phyloP scores from a whole-genome alignment of 345 rosid species.

The Arabidopsis arenosa region DNA sequence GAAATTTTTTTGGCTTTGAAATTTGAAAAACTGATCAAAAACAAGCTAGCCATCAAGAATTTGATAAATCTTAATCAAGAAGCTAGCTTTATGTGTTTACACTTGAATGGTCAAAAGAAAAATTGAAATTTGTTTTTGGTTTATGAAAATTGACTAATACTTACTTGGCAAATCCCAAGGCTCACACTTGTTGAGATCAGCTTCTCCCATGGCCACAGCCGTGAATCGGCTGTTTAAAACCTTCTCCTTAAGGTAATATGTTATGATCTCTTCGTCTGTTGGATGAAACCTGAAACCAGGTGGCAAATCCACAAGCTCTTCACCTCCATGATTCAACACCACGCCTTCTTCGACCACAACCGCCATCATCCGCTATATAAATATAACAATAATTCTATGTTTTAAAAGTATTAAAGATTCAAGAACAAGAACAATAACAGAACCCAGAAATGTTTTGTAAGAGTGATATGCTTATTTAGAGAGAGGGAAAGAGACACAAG shows the following conservation, averaged over 20 bases:
- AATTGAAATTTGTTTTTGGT: constrained; percentile 1
- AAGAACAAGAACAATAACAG: constrained; percentile 26
- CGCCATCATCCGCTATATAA: constrained; percentile 51
- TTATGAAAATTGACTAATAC: constrained; percentile 11
- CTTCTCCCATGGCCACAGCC: constrained; percentile 82
- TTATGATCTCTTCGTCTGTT: constrained; percentile 88
- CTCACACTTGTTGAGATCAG: constrained; percentile 91
- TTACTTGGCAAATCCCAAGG: constrained; percentile 97
- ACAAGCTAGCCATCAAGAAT: constrained; percentile 15
- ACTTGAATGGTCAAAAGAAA: constrained; percentile 35
- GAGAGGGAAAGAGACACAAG: constrained; percentile 34
- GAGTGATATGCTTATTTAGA: constrained; percentile 19
- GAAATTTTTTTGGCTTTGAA: constrained; percentile 4
- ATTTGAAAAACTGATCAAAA: constrained; percentile 1
- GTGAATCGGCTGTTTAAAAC: constrained; percentile 63
- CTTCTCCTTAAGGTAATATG: constrained; percentile 71
- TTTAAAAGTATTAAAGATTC: constrained; percentile 18
- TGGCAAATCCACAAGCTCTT: constrained; percentile 71
- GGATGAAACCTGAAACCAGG: constrained; percentile 98
- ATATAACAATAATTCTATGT: background rate
- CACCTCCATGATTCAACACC: constrained; percentile 53
- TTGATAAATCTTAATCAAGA: constrained; percentile 34
- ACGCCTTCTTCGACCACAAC: constrained; percentile 53
- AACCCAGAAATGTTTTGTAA: constrained; percentile 22
- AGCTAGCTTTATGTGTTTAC: constrained; percentile 25